Base-by-base conservation (phyloP, 208 protist species). In the Phytomonas sp. region DNA sequence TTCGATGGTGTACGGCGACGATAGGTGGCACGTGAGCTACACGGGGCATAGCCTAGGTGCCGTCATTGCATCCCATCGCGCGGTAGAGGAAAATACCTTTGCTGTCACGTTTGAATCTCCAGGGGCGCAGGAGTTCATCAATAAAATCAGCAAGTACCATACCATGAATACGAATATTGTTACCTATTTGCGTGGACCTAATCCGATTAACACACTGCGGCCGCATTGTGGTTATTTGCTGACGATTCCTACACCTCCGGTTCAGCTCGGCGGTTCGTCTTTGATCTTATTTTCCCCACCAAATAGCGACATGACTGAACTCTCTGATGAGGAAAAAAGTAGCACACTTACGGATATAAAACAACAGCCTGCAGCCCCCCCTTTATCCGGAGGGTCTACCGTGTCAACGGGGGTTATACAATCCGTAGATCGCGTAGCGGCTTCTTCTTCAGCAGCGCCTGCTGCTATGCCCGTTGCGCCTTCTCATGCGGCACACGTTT, bases 1-100 rank as follows among this genome's bases (percentile, higher is more conserved):
- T 32, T 32, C 60, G 31, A 37, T 37, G 12, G 67, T 49, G 14
- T 71, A 60, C 5, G 56, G 67, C 0, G 64, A 66, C 31, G 71
- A 63, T 16, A 71, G 76, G 52, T 94, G 82, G 79, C 80, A 81
- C 59, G 61, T 97, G 29, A 91, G 82, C 63, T 94, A 97, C 78
- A 95, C 92, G 0, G 92, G 92, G 0, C 92, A 97, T 75, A 95
- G 89, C 77, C 84, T 97, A 29, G 92, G 92, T 29, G 92, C 89
- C 45, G 85, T 95, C 71, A 77, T 97, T 62, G 92, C 92, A 0
- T 77, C 88, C 29, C 83, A 77, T 67, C 74, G 92, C 32, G 90
- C 92, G 0, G 75, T 89, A 30, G 86, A 91, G 64, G 90, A 95
- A 52, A 75, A 75, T 34, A 91, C 88, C 29, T 78, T 81, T 40